Percentiles rank a stretch among this genome's conserved stretches.
These are phyloP conservation scores for Syzygium oleosum DNA, from an alignment of 345 rosid species.

Conservation along the genomic window DNA sequence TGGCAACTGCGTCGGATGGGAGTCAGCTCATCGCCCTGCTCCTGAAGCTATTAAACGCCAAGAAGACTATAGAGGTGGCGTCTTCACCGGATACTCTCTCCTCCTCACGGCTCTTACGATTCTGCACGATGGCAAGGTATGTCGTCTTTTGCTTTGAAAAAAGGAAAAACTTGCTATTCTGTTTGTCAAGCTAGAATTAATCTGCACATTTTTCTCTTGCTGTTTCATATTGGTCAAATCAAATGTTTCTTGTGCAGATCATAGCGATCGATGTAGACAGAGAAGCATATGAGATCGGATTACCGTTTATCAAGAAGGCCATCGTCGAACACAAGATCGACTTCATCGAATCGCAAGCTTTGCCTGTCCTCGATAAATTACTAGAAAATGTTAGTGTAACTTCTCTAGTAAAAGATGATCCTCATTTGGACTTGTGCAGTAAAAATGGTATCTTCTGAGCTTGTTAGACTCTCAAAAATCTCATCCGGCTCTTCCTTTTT, in stretches of 20 bases:
- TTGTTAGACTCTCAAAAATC: neutral
- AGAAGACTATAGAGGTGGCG: conserved; percentile 63
- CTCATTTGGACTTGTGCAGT: neutral
- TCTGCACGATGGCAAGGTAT: conserved; percentile 53
- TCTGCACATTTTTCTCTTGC: neutral
- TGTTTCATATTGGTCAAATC: neutral
- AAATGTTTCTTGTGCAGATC: neutral
- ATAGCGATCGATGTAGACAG: conserved; percentile 15
- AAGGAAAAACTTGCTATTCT: neutral
- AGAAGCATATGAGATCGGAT: conserved; percentile 25
- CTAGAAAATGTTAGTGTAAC: neutral
- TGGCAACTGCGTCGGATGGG: conserved; percentile 43
- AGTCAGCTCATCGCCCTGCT: conserved; percentile 49
- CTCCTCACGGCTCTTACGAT: conserved; percentile 55
- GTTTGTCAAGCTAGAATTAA: neutral
- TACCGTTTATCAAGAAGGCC: too few species aligned
- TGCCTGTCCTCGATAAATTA: neutral
- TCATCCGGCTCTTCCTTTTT: neutral
- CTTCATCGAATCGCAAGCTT: neutral
- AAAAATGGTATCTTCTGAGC: neutral
- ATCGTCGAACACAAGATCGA: too few species aligned
- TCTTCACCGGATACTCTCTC: conserved; percentile 70
- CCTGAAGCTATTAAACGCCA: too few species aligned
- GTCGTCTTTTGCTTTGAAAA: fast-evolving
- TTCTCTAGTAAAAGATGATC: neutral